Conservation (phyloP, 225 moss, liverwort and hornwort species). For the Thuidium tamariscinum region DNA sequence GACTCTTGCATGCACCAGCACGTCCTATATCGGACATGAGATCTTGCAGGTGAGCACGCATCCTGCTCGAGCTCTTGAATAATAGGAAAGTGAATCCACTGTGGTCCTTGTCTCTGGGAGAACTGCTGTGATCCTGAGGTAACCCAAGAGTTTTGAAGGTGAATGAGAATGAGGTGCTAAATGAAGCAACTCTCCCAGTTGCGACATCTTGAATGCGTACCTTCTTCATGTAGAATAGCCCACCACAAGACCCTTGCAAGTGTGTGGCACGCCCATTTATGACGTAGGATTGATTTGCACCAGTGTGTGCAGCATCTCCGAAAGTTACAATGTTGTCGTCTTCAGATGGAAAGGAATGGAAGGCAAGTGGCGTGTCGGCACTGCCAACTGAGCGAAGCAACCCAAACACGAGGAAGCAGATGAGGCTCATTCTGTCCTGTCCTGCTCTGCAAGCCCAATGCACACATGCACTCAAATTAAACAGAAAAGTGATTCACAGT, state of each 20-base stretch:
- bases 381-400: background rate
- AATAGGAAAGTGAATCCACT: background rate
- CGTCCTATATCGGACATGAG: background rate
- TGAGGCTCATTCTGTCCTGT: background rate
- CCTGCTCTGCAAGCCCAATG: background rate
- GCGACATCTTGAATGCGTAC: background rate
- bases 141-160: background rate
- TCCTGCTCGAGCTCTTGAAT: background rate
- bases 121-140: background rate
- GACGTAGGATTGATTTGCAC: background rate
- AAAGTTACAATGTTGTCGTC: background rate
- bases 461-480: too few relatives aligned
- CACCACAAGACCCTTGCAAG: background rate
- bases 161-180: background rate
- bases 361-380: background rate
- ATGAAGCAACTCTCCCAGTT: background rate
- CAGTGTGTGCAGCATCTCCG: background rate
- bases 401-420: background rate
- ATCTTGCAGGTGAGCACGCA: background rate
- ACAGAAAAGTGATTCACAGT: too few relatives aligned
- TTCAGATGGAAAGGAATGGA: background rate
- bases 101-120: background rate
- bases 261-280: background rate
- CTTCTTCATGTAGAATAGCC: background rate
- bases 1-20: background rate